Evolutionary conservation across 1,284 basidiomycete species (phyloP).

Genomic region (Sporisorium graminicola): DNA sequence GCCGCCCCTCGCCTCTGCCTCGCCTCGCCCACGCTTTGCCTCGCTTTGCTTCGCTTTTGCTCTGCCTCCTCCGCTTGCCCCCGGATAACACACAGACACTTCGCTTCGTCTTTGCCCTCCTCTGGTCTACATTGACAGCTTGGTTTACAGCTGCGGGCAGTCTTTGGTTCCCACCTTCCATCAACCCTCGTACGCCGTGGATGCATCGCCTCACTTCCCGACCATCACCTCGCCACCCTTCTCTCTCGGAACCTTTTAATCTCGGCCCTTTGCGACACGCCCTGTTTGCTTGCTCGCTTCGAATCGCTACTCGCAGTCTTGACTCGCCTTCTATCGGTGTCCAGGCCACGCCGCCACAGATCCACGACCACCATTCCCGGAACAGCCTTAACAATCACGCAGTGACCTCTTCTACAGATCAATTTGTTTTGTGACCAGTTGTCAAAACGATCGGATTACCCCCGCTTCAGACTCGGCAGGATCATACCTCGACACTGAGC

Average conservation of each 20-base stretch:
- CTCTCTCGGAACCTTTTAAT: not conserved
- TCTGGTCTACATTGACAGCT: not conserved
- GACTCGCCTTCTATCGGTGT: not conserved
- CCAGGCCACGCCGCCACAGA: not conserved
- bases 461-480: not conserved
- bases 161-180: not conserved
- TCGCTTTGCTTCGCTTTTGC: conserved; percentile 14
- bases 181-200: not conserved
- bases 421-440: no score
- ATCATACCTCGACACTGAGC: conserved; percentile 22
- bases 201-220: not conserved
- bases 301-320: not conserved
- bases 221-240: not conserved
- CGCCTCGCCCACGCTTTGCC: conserved; percentile 17
- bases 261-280: not conserved
- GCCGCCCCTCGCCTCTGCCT: conserved; percentile 7
- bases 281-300: not conserved
- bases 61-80: conserved; percentile 15
- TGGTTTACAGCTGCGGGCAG: not conserved
- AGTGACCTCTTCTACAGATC: not conserved
- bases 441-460: not conserved
- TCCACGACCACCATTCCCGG: not conserved
- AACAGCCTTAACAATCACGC: not conserved
- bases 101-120: not conserved
- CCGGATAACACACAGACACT: not conserved